Base-by-base conservation (phyloP, 345 rosid species). In the Hibiscus mutabilis region DNA sequence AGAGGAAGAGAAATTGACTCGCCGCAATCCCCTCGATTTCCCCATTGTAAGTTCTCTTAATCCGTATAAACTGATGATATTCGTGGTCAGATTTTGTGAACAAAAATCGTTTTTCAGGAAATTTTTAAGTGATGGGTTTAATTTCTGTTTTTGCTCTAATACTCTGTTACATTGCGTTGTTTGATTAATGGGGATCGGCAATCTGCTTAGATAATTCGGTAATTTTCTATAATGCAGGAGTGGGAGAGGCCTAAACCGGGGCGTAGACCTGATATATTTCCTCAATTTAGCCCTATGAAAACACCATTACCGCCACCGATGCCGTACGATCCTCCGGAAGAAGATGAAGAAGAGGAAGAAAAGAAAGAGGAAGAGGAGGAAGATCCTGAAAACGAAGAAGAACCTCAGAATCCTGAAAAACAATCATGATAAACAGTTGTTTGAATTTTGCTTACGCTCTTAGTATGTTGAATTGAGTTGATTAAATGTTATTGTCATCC, bases 211-310 rank as follows among this genome's bases (percentile, higher is more conserved):
- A 44, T 66, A 44, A 66, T 46, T 46, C 22, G 15, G 47, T 11
- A 51, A 13, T n/a, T 33, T 18, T 56, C 13, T 19, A 8, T 31
- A 52, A 79, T 71, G 61, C 80, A 86, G 91, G 96, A 90, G 59
- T 86, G 93, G 96, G 88, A 86, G 68, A 86, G 84, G 75, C 92
- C 89, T 7, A 88, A 85, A 75, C 92, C 96, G 5, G 91, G 87
- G 61, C 84, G 93, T 73, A 86, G 96, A 62, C 88, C 89, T 70
- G 96, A 90, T 61, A 86, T 85, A 71, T 85, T 88, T 55, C 93
- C 96, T 0, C 86, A 88, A 75, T 90, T 88, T 78, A 88, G 93
- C 42, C 96, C 93, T 0, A 85, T 90, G 91, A 90, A 88, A 78
- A 88, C 93, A 74, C 93, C 93, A 3, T 84, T 88, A 55, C 96